phyloP scores from a whole-genome alignment of 2,329 filamentous ascomycete genomes.

The Ophiostoma triangulosporum region DNA sequence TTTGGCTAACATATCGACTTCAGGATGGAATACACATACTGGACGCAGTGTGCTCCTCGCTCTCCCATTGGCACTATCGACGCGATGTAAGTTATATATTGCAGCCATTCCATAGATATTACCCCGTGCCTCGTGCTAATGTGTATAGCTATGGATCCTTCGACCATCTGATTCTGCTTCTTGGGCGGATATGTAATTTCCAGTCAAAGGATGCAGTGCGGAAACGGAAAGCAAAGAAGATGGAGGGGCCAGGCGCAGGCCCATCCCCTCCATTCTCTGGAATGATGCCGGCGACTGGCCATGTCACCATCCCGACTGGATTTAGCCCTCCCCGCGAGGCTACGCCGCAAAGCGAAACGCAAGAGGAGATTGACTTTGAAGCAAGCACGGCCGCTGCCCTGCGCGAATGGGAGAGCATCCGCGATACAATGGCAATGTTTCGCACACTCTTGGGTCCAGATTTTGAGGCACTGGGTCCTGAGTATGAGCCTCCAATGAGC shows the following conservation, averaged over 20 bases:
- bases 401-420: conserved; percentile 66
- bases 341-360: conserved; percentile 29
- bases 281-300: conserved; percentile 39
- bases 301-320: conserved; percentile 37
- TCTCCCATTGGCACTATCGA: conserved; percentile 64
- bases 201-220: conserved; percentile 61
- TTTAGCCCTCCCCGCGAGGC: conserved; percentile 35
- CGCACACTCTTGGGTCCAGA: conserved; percentile 53
- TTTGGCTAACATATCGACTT: background rate
- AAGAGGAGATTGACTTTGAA: conserved; percentile 46
- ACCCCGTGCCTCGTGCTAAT: background rate
- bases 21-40: conserved; percentile 67
- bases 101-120: background rate
- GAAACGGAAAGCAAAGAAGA: conserved; percentile 55
- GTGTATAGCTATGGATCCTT: conserved; percentile 60
- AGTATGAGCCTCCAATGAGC: conserved; percentile 45
- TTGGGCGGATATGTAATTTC: conserved; percentile 70
- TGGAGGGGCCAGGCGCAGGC: conserved; percentile 8
- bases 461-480: conserved; percentile 61
- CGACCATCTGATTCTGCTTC: conserved; percentile 72
- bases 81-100: conserved; percentile 43
- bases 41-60: conserved; percentile 79
- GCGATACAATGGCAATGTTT: conserved; percentile 55
- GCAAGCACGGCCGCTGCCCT: conserved; percentile 55
- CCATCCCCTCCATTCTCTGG: conserved; percentile 37